Base-by-base conservation (phyloP, 495 filamentous ascomycete genomes). In the Penicillium daleae region DNA sequence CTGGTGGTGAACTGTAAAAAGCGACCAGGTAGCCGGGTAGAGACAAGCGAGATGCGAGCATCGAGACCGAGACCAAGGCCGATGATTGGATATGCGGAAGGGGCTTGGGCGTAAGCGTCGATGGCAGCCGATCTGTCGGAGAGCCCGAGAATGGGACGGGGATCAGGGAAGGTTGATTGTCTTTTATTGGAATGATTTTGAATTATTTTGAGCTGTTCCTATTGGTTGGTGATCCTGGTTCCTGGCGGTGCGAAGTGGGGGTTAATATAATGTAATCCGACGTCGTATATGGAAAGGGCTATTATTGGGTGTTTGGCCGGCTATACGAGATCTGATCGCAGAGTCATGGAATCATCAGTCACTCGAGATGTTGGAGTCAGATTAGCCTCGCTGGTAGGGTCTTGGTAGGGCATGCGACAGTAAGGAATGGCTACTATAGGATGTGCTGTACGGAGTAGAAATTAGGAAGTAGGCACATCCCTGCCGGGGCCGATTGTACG, bases 121-220 rank as follows among this genome's bases (percentile, higher is more conserved):
- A 60, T 54, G 26, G 60, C 51, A 54, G 42, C 48, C 62, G 60
- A 66, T 68, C 62, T 32, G 33, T 65, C 57, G 64, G 66, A 33
- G 63, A 37, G 29, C 44, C 64, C 63, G 66, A 57, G 31, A 19
- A 26, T 19, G 22, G 33, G 22, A 42, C n/a, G 53, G 33, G 33
- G 53, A 24, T 24, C 32, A 56, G 39, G 39, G 39, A 42, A 42
- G 39, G 39, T 42, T 42, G 39, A n/a, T 13, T 37, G 35, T 13
- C 5, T 17, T 17, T 39, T 39, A 39, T 39, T 39, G 37, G 37
- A 17, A 39, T 39, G 40, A 42, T 42, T 42, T 42, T 42, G 40
- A 19, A 21, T 9, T 42, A 19, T n/a, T 21, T 9, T 21, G 6
- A n/a, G 13, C 13, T 17, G 6, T 42, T n/a, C 4, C 9, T 17